Base-by-base conservation (phyloP, 257 asterid species). In the Solanum arcanum region DNA sequence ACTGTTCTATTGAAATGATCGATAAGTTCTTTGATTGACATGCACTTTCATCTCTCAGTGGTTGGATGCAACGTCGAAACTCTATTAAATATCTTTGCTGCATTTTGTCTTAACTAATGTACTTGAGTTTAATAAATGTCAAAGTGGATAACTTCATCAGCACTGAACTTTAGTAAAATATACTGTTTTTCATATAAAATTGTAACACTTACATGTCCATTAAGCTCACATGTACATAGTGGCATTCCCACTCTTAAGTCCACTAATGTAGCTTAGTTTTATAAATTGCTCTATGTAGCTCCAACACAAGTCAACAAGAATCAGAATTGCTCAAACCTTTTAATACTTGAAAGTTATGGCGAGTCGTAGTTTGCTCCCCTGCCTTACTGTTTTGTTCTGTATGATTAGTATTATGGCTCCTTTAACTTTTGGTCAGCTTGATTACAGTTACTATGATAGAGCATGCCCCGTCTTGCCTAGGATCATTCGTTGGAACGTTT, bases 211-310 rank as follows among this genome's bases (percentile, higher is more conserved):
- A 76, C 81, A 86, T 86, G 89, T 88, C 91, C 91, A 91, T 86
- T 89, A 87, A 86, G 86, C 86, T 89, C 77, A 88, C 91, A 88
- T 39, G 84, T 86, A 47, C 89, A 86, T 90, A 93, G 95, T 95
- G 98, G 95, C 64, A 84, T 70, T 69, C 85, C 95, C 95, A 94
- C 95, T 92, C 86, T 84, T n/a, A 86, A 16, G 25, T 84, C 90
- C 86, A 87, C 95, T 91, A 89, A 87, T 90, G 73, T 87, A 66
- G 5, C 68, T 80, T 47, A 29, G 29, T 10, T 83, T 21, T 94
- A 95, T 94, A 94, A 91, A 93, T 89, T 88, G 90, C 83, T 80
- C 70, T 69, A 72, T 42, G 9, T 1, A 33, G 25, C 31, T 2
- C 86, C 86, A 42, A 68, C 70, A 25, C 77, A 86, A 35, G n/a